Base-by-base conservation (phyloP, 2,329 filamentous ascomycete species). In the Penicillium sp. region DNA sequence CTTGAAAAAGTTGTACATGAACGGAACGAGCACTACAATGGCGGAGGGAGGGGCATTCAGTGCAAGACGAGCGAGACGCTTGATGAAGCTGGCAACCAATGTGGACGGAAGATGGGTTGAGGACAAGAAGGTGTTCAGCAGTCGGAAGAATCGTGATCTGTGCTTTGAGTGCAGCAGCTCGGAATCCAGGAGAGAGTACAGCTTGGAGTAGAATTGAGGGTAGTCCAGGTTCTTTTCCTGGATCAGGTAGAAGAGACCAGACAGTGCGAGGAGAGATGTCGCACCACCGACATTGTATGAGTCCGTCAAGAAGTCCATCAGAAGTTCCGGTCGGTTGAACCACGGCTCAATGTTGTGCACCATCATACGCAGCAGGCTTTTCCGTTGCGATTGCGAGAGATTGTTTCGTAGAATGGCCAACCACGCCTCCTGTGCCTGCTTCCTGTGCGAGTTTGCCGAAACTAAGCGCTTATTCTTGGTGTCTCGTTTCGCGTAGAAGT, bases 251-350 rank as follows among this genome's bases (percentile, higher is more conserved):
- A 96, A 99, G 45, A 99, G 87, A 51, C 94, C 94, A 0, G 91
- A 96, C 1, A 99, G 81, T 1, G 96, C 92, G 21, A 97, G 83
- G 5, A 99, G 82, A 5, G 94, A 93, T 48, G 88, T 91, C 15
- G 91, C 89, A 44, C 94, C 94, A 51, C 93, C 92, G 8, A 87
- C 80, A 68, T 97, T 84, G 78, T 96, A 97, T 31, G 88, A 96
- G 76, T 94, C 91, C n/a, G 92, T 96, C 55, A 99, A 79, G 75
- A 97, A 99, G 78, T 99, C 94, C 82, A 96, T 92, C 35, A 99
- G 83, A 41, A 96, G 82, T 70, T 97, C 93, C 1, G 92, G 89
- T 61, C 91, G 90, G 48, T 82, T 83, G 75, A 97, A 96, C 90
- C 91, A 96, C 0, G 93, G 93, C 25, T 90, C 89, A 66, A 97